Evolutionary conservation across 2,329 filamentous ascomycete genomes (phyloP), one percentile per base, ranked within the genome.

Genomic region (Stemphylium vesicarium): DNA sequence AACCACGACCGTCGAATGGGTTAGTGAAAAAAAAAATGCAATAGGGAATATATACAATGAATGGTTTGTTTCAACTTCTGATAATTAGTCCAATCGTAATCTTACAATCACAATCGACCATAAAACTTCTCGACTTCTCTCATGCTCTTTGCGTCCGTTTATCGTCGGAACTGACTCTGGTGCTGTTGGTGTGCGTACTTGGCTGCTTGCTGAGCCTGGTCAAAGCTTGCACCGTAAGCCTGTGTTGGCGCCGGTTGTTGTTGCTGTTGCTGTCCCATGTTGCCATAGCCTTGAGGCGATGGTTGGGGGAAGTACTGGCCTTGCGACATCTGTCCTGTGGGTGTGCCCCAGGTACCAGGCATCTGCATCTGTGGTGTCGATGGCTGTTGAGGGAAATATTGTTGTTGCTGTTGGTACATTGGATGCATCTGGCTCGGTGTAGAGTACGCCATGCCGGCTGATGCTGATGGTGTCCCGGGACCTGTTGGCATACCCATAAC

Each of bases 331-430:
- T 68, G 65, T 15, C 68, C 63, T 36, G 61, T 67, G 4, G 68
- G 69, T 3, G 68, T 57, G 1, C 52, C 59, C 70, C 71, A 74
- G 15, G 58, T 64, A 18, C 67, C 68, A 12, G 68, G 70, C 24
- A 69, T 53, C 16, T 61, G 60, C 58, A 69, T 67, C 11, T 62
- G 61, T 13, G 63, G 69, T 4, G 67, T 62, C 53, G 69, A 63
- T 10, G 60, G 47, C 45, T 64, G 69, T 50, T 71, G 71, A 22
- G 61, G 59, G 12, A 70, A 68, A 39, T 72, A 72, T 11, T 68
- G 66, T 48, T 65, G 66, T 15, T 71, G 66, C 31, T 66, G 59
- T 38, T 53, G 51, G 42, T 71, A 72, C 64, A 66, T 66, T 11
- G 69, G 70, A 39, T 66, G 64, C 55, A 66, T 62, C 31, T 66